Conservation (phyloP, 1,139 yeast species). For the Yamadazyma songkhlaensis region DNA sequence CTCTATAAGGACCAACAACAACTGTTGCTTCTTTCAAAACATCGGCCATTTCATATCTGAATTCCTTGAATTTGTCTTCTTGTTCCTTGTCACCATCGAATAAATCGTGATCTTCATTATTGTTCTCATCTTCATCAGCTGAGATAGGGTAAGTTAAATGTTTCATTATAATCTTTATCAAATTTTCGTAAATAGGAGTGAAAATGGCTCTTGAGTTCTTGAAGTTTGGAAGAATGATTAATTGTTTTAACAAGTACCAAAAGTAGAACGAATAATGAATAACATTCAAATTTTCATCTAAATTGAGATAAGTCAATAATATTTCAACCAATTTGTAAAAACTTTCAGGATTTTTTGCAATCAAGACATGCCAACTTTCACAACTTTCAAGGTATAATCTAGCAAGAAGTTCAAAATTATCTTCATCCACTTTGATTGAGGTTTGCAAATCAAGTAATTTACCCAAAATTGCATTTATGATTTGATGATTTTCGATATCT, state of each 20-base stretch:
- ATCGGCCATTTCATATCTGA: conserved; percentile 96
- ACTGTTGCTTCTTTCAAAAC: conserved; percentile 93
- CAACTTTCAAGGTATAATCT: conserved; percentile 89
- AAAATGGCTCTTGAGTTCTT: conserved; percentile 56
- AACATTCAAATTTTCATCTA: conserved; percentile 80
- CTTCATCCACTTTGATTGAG: conserved; percentile 58
- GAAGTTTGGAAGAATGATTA: conserved; percentile 63
- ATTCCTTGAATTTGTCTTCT: conserved; percentile 90
- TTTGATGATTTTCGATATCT: conserved; percentile 60
- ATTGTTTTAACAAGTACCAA: conserved; percentile 82
- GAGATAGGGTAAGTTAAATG: conserved; percentile 76
- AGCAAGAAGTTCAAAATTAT: conserved; percentile 68
- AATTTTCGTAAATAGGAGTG: conserved; percentile 57
- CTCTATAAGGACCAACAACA: conserved; percentile 73
- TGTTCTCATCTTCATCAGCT: conserved; percentile 26
- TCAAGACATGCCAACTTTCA: conserved; percentile 89
- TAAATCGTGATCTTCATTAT: conserved; percentile 26
- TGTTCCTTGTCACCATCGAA: conserved; percentile 70
- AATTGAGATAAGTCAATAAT: conserved; percentile 57
- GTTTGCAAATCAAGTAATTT: conserved; percentile 63
- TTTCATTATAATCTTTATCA: conserved; percentile 64
- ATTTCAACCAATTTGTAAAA: conserved; percentile 78
- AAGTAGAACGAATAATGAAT: conserved; percentile 89
- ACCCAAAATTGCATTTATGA: conserved; percentile 66
- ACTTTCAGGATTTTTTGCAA: conserved; percentile 65